phyloP scores from a whole-genome alignment of 108 stramenopile species.

The Cylindrotheca fusiformis region DNA sequence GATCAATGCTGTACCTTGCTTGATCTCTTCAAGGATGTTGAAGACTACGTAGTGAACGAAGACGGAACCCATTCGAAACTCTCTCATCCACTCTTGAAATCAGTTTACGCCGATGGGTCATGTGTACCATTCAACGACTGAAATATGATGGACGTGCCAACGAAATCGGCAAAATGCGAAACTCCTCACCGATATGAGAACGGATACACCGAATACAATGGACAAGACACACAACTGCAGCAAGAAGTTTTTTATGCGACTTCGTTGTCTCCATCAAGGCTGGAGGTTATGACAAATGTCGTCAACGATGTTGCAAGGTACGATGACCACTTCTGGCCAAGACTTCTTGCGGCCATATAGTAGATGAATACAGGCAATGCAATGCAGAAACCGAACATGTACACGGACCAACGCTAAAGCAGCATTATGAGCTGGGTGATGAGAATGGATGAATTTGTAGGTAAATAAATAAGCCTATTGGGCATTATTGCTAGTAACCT shows the following conservation, averaged over 20 bases:
- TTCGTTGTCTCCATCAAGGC: conserved; percentile 44
- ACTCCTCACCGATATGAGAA: conserved; percentile 64
- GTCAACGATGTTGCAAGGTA: conserved; percentile 37
- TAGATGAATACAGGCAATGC: no score
- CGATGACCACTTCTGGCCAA: conserved; percentile 70
- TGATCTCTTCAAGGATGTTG: conserved; percentile 60
- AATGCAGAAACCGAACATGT: no score
- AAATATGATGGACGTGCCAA: conserved; percentile 31
- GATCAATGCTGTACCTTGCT: conserved; percentile 64
- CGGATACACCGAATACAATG: conserved; percentile 36
- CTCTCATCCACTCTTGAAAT: conserved; percentile 81
- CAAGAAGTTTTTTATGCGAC: conserved; percentile 76
- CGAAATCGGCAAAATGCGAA: conserved; percentile 81
- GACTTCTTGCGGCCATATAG: no score
- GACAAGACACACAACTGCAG: conserved; percentile 65
- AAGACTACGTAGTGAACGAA: conserved; percentile 59
- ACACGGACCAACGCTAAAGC: no score
- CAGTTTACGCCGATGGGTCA: conserved; percentile 52
- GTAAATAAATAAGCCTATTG: no score
- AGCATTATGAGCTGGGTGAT: no score
- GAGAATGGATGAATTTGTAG: no score
- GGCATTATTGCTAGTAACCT: conserved; percentile 4
- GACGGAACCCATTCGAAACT: conserved; percentile 58
- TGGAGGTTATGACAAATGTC: conserved; percentile 52
- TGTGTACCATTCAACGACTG: conserved; percentile 66